Evolutionary conservation across 306 rosid species (phyloP), one percentile per base, ranked within the genome.

Genomic region (Glycine latifolia): DNA sequence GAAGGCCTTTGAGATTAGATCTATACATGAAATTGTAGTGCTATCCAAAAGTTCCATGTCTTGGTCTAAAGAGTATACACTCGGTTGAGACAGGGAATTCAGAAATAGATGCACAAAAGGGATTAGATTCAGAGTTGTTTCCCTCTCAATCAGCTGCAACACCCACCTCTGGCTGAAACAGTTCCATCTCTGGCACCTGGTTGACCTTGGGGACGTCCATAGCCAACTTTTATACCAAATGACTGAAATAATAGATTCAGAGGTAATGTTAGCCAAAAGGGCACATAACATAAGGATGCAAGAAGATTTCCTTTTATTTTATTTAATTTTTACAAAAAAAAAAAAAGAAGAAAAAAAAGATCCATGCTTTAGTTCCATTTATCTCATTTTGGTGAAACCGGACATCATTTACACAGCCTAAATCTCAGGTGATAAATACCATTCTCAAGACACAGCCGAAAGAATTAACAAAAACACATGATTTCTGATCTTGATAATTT

Each of bases 221-320:
- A 93, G 67, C 97, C 97, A 53, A 91, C 83, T 89, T 90, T 95
- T 88, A 95, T 95, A 68, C 99, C 99, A 66, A 86, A 90, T 62
- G 98, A 86, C 99, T 95, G 92, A 90, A 90, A 70, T 61, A 35
- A 26, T 12, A 39, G 7, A 39, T 39, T 39, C 1, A 5, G 4
- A 4, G 44, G 44, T 39, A 0, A 39, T 39, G 6, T 39, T 39
- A 39, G 44, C 44, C 44, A 39, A 39, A 39, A 5, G 6, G 44
- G 44, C 44, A 69, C 37, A 59, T 79, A 33, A 67, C 4, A 37
- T 11, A 58, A 26, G 65, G 61, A 3, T 10, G 5, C 74, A 71
- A 15, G 9, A 47, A 16, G 3, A 67, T 8, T 43, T 67, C 4
- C 33, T 15, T 35, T 67, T 67, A 43, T 8, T 66, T 66, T 39